These are phyloP conservation scores for Abrus precatorius DNA, from an alignment of 306 rosid genomes.

Conservation along the genomic window DNA sequence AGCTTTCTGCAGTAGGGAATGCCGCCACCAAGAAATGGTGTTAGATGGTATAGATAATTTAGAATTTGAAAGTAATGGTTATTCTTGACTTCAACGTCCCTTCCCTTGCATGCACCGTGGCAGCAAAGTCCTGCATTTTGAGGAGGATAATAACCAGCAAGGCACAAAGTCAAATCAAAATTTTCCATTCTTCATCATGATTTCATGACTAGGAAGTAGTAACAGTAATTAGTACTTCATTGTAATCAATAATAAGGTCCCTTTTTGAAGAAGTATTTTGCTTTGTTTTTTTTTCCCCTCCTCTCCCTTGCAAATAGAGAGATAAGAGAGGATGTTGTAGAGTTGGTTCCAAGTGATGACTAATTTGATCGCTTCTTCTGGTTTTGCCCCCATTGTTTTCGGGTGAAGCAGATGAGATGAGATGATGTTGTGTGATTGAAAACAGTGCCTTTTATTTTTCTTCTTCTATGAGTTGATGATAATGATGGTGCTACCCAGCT, in stretches of 20 bases:
- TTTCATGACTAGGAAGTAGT: conserved; percentile 8
- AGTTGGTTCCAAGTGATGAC: conserved; percentile 52
- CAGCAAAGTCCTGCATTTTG: conserved; percentile 35
- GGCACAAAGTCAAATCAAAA: conserved; percentile 40
- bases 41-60: conserved; percentile 63
- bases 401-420: conserved; percentile 48
- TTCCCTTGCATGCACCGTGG: conserved; percentile 31
- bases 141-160: conserved; percentile 40
- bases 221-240: conserved; percentile 19
- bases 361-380: conserved; percentile 56
- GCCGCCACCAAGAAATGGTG: conserved; percentile 82
- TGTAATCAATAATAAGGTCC: conserved; percentile 8
- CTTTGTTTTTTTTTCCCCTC: background rate
- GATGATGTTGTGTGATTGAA: conserved; percentile 53
- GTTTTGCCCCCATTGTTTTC: conserved; percentile 48
- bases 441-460: conserved; percentile 39
- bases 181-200: conserved; percentile 45
- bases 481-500: conserved; percentile 46
- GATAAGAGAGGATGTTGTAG: conserved; percentile 68
- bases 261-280: conserved; percentile 4
- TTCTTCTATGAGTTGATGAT: conserved; percentile 42
- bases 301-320: conserved; percentile 65
- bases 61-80: conserved; percentile 52
- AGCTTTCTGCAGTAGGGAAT: conserved; percentile 87
- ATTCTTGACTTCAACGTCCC: conserved; percentile 34